A percentile compares a stretch with the other conserved stretches of the same genome.
Conservation (phyloP, 495 filamentous ascomycete species). For the Mycothermus thermophilus region DNA sequence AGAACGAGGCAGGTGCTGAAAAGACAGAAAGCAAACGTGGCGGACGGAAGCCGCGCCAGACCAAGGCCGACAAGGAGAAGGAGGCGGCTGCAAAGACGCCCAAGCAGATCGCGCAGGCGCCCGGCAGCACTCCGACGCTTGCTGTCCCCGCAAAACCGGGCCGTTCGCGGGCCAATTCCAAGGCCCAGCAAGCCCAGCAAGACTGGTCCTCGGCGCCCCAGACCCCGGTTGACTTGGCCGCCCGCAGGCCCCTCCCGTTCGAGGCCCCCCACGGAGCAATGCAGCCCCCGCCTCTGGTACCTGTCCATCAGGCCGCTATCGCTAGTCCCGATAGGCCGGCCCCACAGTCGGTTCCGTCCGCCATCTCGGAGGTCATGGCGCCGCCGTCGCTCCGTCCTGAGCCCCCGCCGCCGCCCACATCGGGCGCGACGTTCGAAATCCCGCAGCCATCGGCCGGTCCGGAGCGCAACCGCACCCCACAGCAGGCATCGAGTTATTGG, state of each 20-base stretch:
- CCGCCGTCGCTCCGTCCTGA: conserved; percentile 37
- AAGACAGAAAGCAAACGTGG: conserved; percentile 37
- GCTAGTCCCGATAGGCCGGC: conserved; percentile 27
- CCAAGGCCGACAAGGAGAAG: conserved; percentile 27
- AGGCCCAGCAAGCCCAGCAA: conserved; percentile 21
- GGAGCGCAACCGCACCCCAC: conserved; percentile 35
- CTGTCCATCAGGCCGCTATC: conserved; percentile 20
- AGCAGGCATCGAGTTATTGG: conserved; percentile 87
- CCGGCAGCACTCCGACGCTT: conserved; percentile 27
- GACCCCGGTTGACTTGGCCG: conserved; percentile 19
- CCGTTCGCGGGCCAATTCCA: conserved; percentile 34
- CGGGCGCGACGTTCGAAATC: conserved; percentile 29
- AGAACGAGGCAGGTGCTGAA: conserved; percentile 41
- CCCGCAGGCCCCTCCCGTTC: conserved; percentile 19
- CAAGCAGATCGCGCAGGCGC: conserved; percentile 21
- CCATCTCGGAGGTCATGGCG: conserved; percentile 36
- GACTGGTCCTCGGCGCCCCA: conserved; percentile 27
- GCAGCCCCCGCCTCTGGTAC: conserved; percentile 25
- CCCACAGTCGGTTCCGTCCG: conserved; percentile 14
- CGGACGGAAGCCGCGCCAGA: conserved; percentile 29
- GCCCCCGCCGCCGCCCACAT: conserved; percentile 24
- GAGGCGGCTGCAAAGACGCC: conserved; percentile 5
- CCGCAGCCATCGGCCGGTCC: conserved; percentile 18
- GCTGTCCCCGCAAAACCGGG: conserved; percentile 20
- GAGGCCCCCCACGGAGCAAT: conserved; percentile 23